Evolutionary conservation across 2,329 filamentous ascomycete species (phyloP).

Genomic region (Chaetothyriales sp.): DNA sequence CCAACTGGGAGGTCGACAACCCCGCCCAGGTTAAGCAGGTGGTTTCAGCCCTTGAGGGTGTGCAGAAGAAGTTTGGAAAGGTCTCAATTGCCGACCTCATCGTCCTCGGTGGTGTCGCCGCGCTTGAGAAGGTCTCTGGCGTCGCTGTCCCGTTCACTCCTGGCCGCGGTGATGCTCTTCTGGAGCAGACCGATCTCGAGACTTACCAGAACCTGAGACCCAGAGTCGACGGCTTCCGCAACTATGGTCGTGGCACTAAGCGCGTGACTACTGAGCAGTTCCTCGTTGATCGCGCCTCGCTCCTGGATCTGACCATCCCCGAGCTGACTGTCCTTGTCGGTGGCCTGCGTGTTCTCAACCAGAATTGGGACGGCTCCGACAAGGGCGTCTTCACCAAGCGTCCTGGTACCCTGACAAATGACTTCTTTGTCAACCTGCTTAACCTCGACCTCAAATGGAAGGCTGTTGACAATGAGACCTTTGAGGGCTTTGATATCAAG

Average conservation of each 20-base stretch:
- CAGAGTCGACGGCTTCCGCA: slow-evolving; percentile 60
- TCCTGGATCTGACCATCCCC: slow-evolving; percentile 54
- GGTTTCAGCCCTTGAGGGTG: slow-evolving; percentile 43
- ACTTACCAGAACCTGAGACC: slow-evolving; percentile 55
- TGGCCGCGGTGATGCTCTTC: slow-evolving; percentile 55
- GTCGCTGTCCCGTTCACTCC: slow-evolving; percentile 55
- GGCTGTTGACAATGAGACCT: slow-evolving; percentile 40
- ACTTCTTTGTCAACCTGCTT: slow-evolving; percentile 70
- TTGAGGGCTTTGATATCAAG: slow-evolving; percentile 50
- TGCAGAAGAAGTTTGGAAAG: slow-evolving; percentile 53
- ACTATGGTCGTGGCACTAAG: slow-evolving; percentile 50
- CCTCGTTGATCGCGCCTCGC: slow-evolving; percentile 56
- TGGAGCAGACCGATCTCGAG: slow-evolving; percentile 54
- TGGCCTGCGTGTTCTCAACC: slow-evolving; percentile 53
- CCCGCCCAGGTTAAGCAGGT: slow-evolving; percentile 49
- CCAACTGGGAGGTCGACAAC: slow-evolving; percentile 61
- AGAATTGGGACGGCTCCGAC: slow-evolving; percentile 55
- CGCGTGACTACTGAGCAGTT: slow-evolving; percentile 53
- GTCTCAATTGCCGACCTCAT: slow-evolving; percentile 67
- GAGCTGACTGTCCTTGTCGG: slow-evolving; percentile 58
- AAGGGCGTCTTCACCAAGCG: slow-evolving; percentile 53
- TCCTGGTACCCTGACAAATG: slow-evolving; percentile 57
- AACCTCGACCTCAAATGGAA: slow-evolving; percentile 54
- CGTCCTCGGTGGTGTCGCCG: slow-evolving; percentile 56
- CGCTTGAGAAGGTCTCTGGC: slow-evolving; percentile 55